These are phyloP conservation scores for Lepidium africanum DNA, from an alignment of 345 rosid genomes.

Conservation along the genomic window DNA sequence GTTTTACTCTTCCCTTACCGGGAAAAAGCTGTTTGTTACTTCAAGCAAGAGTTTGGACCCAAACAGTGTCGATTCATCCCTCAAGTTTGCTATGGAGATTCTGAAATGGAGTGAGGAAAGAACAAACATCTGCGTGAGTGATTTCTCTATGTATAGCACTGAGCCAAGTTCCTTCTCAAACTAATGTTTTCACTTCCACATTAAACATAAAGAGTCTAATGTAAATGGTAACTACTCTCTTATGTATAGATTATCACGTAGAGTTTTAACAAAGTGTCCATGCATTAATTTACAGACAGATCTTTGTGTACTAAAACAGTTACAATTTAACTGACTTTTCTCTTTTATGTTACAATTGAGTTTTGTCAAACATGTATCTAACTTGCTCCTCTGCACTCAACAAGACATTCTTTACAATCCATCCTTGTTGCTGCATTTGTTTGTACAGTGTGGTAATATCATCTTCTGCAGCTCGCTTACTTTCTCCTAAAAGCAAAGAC, in stretches of 20 bases:
- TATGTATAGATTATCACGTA: slow-evolving; percentile 22
- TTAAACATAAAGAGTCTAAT: neutral
- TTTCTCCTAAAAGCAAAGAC: slow-evolving; percentile 5
- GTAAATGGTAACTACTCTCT: slow-evolving; percentile 12
- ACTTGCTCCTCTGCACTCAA: slow-evolving; percentile 53
- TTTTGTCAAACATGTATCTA: slow-evolving; percentile 44
- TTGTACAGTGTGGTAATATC: slow-evolving; percentile 29
- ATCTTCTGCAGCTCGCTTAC: neutral
- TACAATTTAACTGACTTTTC: slow-evolving; percentile 4
- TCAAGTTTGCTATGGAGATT: slow-evolving; percentile 79
- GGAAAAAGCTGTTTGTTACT: slow-evolving; percentile 65
- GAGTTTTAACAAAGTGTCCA: neutral
- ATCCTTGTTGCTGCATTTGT: slow-evolving; percentile 52
- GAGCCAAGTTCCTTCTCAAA: slow-evolving; percentile 37
- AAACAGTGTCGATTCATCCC: slow-evolving; percentile 41
- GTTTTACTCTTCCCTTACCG: slow-evolving; percentile 61
- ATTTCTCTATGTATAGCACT: slow-evolving; percentile 38
- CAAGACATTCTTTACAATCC: slow-evolving; percentile 61
- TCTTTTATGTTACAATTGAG: slow-evolving; percentile 6
- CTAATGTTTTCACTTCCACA: slow-evolving; percentile 8
- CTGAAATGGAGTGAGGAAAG: slow-evolving; percentile 90
- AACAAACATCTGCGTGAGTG: slow-evolving; percentile 34
- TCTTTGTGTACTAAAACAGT: slow-evolving; percentile 11
- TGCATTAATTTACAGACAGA: slow-evolving; percentile 6
- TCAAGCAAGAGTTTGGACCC: slow-evolving; percentile 65